Evolutionary conservation across 306 rosid species (phyloP).

Genomic region (Quercus berberidifolia): DNA sequence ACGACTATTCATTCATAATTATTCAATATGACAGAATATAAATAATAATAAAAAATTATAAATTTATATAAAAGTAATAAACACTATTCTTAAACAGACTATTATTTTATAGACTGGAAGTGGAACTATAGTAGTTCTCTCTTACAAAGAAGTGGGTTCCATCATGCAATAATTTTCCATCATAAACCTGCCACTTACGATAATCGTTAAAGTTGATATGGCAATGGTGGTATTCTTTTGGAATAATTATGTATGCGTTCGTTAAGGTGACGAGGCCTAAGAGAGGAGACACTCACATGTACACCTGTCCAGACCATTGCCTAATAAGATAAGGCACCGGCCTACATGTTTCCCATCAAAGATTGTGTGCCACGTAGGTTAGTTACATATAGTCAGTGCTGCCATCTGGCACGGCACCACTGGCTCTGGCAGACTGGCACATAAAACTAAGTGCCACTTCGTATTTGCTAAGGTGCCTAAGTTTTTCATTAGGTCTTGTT

Average conservation of each 20-base stretch:
- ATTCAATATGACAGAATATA: too few species aligned
- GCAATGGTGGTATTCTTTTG: too few species aligned
- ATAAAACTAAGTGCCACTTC: not conserved
- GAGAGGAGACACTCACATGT: constrained; percentile 6
- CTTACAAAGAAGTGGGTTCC: too few species aligned
- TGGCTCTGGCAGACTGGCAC: not conserved
- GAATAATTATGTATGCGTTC: not conserved
- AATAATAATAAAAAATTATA: too few species aligned
- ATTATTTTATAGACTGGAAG: too few species aligned
- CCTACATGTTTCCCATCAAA: constrained; percentile 7
- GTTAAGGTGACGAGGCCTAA: constrained; percentile 3
- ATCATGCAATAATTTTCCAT: too few species aligned
- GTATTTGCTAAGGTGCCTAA: not conserved
- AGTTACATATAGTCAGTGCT: constrained; percentile 15
- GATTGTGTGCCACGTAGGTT: constrained; percentile 14
- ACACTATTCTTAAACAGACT: fast-evolving
- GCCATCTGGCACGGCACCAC: constrained; percentile 10
- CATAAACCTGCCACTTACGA: too few species aligned
- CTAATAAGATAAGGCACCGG: not conserved
- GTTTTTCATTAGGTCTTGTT: not conserved
- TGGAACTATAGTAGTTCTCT: fast-evolving
- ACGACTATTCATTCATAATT: too few species aligned
- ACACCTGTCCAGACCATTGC: constrained; percentile 14
- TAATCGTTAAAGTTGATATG: too few species aligned
- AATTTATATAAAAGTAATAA: too few species aligned